Conservation (phyloP, 2,329 filamentous ascomycete species). For the Colletotrichum sp. region DNA sequence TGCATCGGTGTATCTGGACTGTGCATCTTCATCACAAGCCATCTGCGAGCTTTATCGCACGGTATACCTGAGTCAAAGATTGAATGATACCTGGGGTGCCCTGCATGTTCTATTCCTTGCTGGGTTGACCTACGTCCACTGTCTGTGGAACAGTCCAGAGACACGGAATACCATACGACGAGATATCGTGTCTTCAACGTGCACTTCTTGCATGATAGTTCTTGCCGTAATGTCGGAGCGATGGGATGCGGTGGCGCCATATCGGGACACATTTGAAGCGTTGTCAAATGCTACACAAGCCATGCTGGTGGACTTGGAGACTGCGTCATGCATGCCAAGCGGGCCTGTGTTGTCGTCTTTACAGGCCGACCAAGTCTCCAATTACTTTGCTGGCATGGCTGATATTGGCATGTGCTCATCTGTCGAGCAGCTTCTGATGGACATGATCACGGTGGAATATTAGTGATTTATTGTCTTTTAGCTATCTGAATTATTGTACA, state of each 20-base stretch:
- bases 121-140: neutral
- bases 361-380: neutral
- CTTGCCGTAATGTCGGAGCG: neutral
- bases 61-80: neutral
- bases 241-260: neutral
- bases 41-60: neutral
- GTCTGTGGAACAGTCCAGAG: neutral
- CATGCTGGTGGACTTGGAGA: neutral
- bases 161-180: neutral
- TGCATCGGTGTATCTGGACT: neutral
- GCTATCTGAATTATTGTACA: neutral
- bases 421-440: neutral
- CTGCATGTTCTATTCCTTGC: neutral
- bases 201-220: neutral
- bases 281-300: neutral
- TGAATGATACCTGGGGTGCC: neutral
- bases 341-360: neutral
- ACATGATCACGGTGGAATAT: constrained; percentile 22
- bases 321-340: neutral
- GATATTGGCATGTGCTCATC: neutral
- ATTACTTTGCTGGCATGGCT: neutral
- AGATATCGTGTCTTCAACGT: neutral
- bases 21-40: neutral
- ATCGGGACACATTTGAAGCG: neutral
- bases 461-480: neutral